phyloP scores from a whole-genome alignment of 805 yeast genomes.

The Candida silvatica region DNA sequence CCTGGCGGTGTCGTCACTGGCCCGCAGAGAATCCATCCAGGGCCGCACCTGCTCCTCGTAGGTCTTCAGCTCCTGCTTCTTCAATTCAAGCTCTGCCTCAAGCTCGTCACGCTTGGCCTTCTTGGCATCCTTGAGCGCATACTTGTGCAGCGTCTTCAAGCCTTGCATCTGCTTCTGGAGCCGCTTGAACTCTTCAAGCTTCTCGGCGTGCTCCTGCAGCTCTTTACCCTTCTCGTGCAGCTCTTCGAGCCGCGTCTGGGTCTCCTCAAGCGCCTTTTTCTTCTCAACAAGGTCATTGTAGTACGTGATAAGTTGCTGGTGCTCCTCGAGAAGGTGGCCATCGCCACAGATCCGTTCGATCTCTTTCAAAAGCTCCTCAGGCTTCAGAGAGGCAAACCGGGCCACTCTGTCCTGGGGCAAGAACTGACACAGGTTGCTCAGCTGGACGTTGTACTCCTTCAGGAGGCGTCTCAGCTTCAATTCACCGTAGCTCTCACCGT shows the following conservation, averaged over 20 bases:
- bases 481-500: slow-evolving; percentile 34
- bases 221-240: slow-evolving; percentile 28
- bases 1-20: slow-evolving; percentile 10
- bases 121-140: slow-evolving; percentile 25
- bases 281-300: slow-evolving; percentile 32
- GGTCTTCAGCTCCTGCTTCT: slow-evolving; percentile 9
- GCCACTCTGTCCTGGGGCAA: slow-evolving; percentile 94
- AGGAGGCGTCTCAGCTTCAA: slow-evolving; percentile 35
- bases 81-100: slow-evolving; percentile 18
- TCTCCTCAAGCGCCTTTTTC: slow-evolving; percentile 19
- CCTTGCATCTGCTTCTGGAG: slow-evolving; percentile 30
- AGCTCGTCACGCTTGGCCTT: slow-evolving; percentile 26
- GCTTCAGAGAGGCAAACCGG: slow-evolving; percentile 75
- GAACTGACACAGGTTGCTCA: slow-evolving; percentile 89
- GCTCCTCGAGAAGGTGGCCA: slow-evolving; percentile 46
- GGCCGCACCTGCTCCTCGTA: slow-evolving; percentile 10
- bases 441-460: slow-evolving; percentile 58
- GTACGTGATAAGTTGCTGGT: slow-evolving; percentile 44
- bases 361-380: slow-evolving; percentile 64
- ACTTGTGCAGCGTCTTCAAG: slow-evolving; percentile 28
- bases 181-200: slow-evolving; percentile 34
- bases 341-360: slow-evolving; percentile 75
- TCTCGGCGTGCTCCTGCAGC: slow-evolving; percentile 37
- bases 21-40: slow-evolving; percentile 10
- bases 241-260: slow-evolving; percentile 23